phyloP scores from a whole-genome alignment of 306 rosid genomes.

The Trifolium subterraneum region DNA sequence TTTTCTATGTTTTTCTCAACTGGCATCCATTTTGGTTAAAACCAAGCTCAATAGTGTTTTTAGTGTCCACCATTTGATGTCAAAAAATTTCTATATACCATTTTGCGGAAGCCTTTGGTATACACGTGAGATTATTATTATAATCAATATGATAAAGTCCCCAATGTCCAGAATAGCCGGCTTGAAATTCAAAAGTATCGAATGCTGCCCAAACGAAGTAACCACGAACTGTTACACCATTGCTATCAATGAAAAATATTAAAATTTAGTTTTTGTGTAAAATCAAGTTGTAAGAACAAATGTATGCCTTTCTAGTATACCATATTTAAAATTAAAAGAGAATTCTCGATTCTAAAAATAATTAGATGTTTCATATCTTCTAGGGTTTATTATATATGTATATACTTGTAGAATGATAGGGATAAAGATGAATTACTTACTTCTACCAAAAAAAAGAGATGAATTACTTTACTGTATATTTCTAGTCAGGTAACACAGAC shows the following conservation, averaged over 20 bases:
- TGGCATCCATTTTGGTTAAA: not conserved
- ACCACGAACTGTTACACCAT: constrained; percentile 44
- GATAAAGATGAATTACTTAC: not conserved
- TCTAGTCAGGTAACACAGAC: too few relatives aligned
- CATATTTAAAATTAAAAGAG: too few relatives aligned
- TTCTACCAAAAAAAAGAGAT: too few relatives aligned
- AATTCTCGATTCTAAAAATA: not conserved
- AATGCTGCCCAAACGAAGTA: constrained; percentile 44
- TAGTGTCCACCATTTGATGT: not conserved
- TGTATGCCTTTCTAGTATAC: too few relatives aligned
- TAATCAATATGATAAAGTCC: constrained; percentile 46
- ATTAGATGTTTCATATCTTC: not conserved
- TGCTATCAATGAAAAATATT: constrained; percentile 3
- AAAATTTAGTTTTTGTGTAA: not conserved
- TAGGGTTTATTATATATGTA: too few relatives aligned
- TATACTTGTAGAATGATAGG: not conserved
- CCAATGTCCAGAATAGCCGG: constrained; percentile 11
- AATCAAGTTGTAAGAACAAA: too few relatives aligned
- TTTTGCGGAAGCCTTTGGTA: constrained; percentile 9
- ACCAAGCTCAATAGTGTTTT: not conserved
- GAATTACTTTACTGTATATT: too few relatives aligned
- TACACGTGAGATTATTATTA: constrained; percentile 30
- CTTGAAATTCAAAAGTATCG: constrained; percentile 45
- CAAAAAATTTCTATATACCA: constrained; percentile 19
- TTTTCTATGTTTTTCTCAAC: too few relatives aligned